Evolutionary conservation across 2,329 filamentous ascomycete genomes (phyloP), one percentile per base, ranked within the genome.

Genomic region (Magnaporthiopsis rhizophila): DNA sequence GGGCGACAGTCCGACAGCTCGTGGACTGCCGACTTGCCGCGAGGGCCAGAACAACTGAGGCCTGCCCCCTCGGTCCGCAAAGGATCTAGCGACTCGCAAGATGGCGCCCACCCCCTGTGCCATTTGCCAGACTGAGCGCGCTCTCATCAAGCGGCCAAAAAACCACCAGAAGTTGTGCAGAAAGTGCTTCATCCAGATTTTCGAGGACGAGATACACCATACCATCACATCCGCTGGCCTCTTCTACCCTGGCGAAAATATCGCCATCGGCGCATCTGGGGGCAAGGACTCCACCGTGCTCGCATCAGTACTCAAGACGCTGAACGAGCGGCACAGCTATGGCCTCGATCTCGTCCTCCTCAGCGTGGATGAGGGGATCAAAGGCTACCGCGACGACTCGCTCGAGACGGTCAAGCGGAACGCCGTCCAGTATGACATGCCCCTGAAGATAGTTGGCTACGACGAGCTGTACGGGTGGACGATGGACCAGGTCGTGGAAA

Each of bases 271-370:
- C 58, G 95, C 96, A 61, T 97, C 93, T 1, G 95, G 95, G 64
- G 95, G 95, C 70, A 99, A 99, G 78, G 95, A 99, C 76, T 97
- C 92, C 63, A 99, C 95, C 0, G 95, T 99, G 0, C 83, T 99
- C 13, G 95, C 95, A 5, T 96, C 92, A 0, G 93, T 99, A 0
- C 83, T 99, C 63, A 97, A 97, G 75, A 97, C 92, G 0, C 81
- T 99, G 3, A 98, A 99, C 71, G 91, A 96, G 74, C 86, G 93
- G 59, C 86, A 97, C 74, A 81, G 88, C 68, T 98, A 98, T 74
- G 91, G 89, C 0, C 80, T 99, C 6, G 86, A 98, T 58, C 83
- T 99, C 3, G 85, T 96, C 0, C 81, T 99, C 0, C 82, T 99
- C 58, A 96, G 91, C 66, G 94, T 99, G 71, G 95, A 99, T 69